A percentile compares a stretch with the other conserved stretches of the same genome.
Evolutionary conservation across 345 rosid genomes (phyloP).

Genomic region (Lepidium sativum): DNA sequence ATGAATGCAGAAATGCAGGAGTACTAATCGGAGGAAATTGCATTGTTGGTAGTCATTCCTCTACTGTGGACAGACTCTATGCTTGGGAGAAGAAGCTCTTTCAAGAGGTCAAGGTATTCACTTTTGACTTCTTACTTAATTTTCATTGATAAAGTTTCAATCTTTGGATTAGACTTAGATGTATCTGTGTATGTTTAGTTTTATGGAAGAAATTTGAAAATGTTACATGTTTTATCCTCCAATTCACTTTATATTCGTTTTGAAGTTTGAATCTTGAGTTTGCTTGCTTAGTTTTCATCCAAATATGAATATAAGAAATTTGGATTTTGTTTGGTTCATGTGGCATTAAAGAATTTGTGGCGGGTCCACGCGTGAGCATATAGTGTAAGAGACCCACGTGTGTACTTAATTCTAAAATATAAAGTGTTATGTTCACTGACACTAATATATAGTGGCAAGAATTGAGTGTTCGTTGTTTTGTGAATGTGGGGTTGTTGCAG

Average conservation of each 20-base stretch:
- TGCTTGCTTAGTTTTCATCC: slow-evolving; percentile 10
- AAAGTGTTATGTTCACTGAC: slow-evolving; percentile 13
- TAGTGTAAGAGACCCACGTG: slow-evolving; percentile 28
- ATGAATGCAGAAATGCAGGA: slow-evolving; percentile 35
- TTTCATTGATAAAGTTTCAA: not conserved
- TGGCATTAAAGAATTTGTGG: slow-evolving; percentile 11
- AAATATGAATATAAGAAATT: slow-evolving; percentile 10
- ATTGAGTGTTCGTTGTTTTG: slow-evolving; percentile 8
- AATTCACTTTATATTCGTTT: not conserved
- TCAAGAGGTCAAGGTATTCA: slow-evolving; percentile 80
- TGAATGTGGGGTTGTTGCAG: slow-evolving; percentile 35
- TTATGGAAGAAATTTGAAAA: not conserved
- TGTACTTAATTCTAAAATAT: too few relatives aligned
- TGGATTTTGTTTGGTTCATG: slow-evolving; percentile 2
- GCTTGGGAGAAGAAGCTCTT: slow-evolving; percentile 97
- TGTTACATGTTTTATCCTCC: not conserved
- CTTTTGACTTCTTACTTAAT: not conserved
- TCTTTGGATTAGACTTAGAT: not conserved
- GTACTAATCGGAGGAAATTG: slow-evolving; percentile 10
- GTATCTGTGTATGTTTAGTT: not conserved
- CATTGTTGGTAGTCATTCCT: slow-evolving; percentile 53
- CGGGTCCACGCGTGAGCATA: slow-evolving; percentile 28
- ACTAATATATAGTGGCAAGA: slow-evolving; percentile 7
- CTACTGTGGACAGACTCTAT: slow-evolving; percentile 74
- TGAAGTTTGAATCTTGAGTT: slow-evolving; percentile 15